Conservation (phyloP, 768 basidiomycete species). For the Boletus subparvulus region DNA sequence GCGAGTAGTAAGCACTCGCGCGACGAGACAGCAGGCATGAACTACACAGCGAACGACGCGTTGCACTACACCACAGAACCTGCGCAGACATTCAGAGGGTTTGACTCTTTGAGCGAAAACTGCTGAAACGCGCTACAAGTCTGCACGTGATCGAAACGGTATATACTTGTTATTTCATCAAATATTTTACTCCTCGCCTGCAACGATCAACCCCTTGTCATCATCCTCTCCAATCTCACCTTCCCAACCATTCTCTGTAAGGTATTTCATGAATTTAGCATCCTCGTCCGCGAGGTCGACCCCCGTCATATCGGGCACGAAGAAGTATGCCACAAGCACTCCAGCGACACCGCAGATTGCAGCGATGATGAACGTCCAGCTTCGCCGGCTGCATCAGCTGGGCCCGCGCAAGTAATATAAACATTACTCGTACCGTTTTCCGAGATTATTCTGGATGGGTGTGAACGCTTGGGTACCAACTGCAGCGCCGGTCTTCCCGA, state of each 20-base stretch:
- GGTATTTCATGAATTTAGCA: constrained; percentile 56
- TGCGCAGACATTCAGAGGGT: constrained; percentile 20
- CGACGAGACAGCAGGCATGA: constrained; percentile 14
- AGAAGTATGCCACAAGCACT: constrained; percentile 65
- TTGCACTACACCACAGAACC: constrained; percentile 14
- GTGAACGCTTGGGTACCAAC: constrained; percentile 69
- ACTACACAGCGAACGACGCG: constrained; percentile 19
- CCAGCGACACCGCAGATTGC: constrained; percentile 67
- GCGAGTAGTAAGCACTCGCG: constrained; percentile 26
- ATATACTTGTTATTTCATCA: neutral
- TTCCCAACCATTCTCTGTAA: constrained; percentile 63
- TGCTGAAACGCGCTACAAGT: neutral
- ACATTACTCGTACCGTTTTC: constrained; percentile 47
- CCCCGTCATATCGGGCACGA: constrained; percentile 66
- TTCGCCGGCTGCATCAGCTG: constrained; percentile 19
- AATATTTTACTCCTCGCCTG: constrained; percentile 9
- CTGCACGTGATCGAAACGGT: constrained; percentile 18
- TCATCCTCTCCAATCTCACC: constrained; percentile 61
- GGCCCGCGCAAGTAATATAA: neutral
- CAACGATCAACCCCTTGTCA: constrained; percentile 31
- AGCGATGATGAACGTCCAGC: constrained; percentile 67
- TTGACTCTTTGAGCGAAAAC: neutral
- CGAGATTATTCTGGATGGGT: constrained; percentile 66
- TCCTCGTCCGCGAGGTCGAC: constrained; percentile 68
- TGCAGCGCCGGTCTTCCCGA: constrained; percentile 74